Evolutionary conservation across 192 early-diverging fungal genomes (phyloP).

Genomic region (Coemansia interrupta): DNA sequence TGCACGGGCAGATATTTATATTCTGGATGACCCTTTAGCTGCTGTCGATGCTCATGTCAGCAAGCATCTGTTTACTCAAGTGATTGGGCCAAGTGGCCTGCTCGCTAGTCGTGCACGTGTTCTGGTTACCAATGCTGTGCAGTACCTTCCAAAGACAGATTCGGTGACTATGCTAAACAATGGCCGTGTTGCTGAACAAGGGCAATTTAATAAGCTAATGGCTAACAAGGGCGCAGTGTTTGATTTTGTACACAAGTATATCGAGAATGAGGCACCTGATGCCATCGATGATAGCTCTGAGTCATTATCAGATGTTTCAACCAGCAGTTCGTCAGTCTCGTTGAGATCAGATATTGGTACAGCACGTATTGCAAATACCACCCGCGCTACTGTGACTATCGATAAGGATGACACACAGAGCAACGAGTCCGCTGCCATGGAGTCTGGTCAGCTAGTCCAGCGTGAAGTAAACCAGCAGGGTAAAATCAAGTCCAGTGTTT

Average conservation of each 20-base stretch:
- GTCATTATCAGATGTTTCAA: too few species aligned
- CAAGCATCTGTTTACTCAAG: conserved; percentile 58
- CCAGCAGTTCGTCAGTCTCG: too few species aligned
- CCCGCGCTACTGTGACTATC: too few species aligned
- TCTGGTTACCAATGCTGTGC: conserved; percentile 59
- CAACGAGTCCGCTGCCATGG: not conserved
- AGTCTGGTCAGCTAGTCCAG: conserved; percentile 1
- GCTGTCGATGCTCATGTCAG: conserved; percentile 66
- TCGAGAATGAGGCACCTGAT: conserved; percentile 7
- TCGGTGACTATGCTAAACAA: conserved; percentile 51
- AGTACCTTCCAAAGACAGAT: conserved; percentile 53
- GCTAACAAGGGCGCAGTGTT: conserved; percentile 33
- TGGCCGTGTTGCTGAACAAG: conserved; percentile 54
- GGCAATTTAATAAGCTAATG: conserved; percentile 51
- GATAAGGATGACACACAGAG: too few species aligned
- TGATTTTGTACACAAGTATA: conserved; percentile 49
- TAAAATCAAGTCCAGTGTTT: conserved; percentile 71
- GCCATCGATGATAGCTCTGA: too few species aligned
- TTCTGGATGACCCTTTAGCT: conserved; percentile 22
- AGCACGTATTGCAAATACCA: too few species aligned
- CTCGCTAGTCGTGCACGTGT: conserved; percentile 53
- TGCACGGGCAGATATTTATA: conserved; percentile 58
- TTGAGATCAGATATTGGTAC: too few species aligned
- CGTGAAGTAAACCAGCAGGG: conserved; percentile 81
- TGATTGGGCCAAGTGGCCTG: conserved; percentile 50